Evolutionary conservation across 2,329 filamentous ascomycete species (phyloP), one percentile per base, ranked within the genome.

Genomic region (Aspergillus vadensis): DNA sequence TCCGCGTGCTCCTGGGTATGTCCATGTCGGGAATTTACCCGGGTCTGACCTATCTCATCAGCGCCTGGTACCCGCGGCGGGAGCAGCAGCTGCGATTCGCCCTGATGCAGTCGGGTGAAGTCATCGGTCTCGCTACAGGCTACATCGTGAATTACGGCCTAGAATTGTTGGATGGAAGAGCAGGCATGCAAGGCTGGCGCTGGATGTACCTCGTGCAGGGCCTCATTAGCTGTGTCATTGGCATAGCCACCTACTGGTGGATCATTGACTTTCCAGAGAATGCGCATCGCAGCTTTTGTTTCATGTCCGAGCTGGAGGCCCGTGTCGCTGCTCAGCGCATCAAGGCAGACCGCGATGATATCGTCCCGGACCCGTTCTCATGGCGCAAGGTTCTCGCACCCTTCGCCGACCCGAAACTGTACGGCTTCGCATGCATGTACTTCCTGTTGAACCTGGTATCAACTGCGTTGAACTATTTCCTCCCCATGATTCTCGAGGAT

Each of bases 151-250:
- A 91, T 70, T 91, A 83, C 67, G 88, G 84, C 0, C 79, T 91
- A n/a, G 89, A 90, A 60, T 80, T 85, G 52, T 77, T 90, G 2
- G 74, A 88, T 65, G 86, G 86, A 1, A 77, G 72, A 9, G 79
- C 77, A 2, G 83, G 83, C 5, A 69, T 90, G 23, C 81, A 81
- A 9, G 86, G 87, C 2, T 90, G 87, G 87, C 83, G 86, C 27
- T 90, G 85, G 80, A 90, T 90, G 86, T 90, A 86, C 65, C 72
- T 89, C 0, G 85, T 90, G 0, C 87, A 90, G 66, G 87, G 88
- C 0, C 68, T 84, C 9, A 85, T 90, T 65, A 82, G 87, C 4
- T 81, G 81, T 61, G 58, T 86, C 21, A 74, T 90, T 19, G 87
- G 87, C 3, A 67, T 88, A 30, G 60, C 81, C 12, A 88, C 87